phyloP scores from a whole-genome alignment of 1,284 basidiomycete genomes.

The Sphaerobolus stellatus region DNA sequence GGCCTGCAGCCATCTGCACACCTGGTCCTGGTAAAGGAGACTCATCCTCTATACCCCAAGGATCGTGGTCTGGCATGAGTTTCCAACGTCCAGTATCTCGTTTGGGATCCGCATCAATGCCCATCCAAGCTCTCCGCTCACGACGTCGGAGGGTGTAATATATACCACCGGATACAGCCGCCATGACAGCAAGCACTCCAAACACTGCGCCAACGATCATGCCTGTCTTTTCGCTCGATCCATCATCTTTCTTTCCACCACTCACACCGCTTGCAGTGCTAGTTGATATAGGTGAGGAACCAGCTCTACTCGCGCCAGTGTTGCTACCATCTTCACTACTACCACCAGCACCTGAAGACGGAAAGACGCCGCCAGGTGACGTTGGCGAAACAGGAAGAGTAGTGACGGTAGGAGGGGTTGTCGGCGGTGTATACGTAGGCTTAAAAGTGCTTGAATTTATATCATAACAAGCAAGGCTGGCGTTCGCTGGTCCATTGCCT shows the following conservation, averaged over 20 bases:
- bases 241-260: slow-evolving; percentile 6
- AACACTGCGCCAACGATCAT: slow-evolving; percentile 60
- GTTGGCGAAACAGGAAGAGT: slow-evolving; percentile 39
- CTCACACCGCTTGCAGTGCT: slow-evolving; percentile 17
- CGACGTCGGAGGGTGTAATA: slow-evolving; percentile 44
- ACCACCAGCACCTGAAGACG: slow-evolving; percentile 15
- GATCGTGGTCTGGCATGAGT: slow-evolving; percentile 36
- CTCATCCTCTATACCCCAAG: slow-evolving; percentile 31
- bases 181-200: slow-evolving; percentile 52
- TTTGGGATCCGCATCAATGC: slow-evolving; percentile 4
- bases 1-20: slow-evolving; percentile 29
- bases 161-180: slow-evolving; percentile 36
- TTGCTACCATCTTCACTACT: slow-evolving; percentile 13
- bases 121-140: slow-evolving; percentile 21
- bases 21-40: slow-evolving; percentile 27
- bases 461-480: slow-evolving; percentile 56
- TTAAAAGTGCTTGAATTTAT: slow-evolving; percentile 31
- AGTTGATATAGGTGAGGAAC: slow-evolving; percentile 1
- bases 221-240: slow-evolving; percentile 32
- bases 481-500: slow-evolving; percentile 48
- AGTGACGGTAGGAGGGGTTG: slow-evolving; percentile 33
- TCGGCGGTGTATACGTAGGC: slow-evolving; percentile 32
- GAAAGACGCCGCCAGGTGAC: slow-evolving; percentile 16
- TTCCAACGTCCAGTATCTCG: slow-evolving; percentile 41
- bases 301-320: slow-evolving; percentile 4